Evolutionary conservation across 345 rosid genomes (phyloP), one percentile per base, ranked within the genome.

Genomic region (Barbarea vulgaris): DNA sequence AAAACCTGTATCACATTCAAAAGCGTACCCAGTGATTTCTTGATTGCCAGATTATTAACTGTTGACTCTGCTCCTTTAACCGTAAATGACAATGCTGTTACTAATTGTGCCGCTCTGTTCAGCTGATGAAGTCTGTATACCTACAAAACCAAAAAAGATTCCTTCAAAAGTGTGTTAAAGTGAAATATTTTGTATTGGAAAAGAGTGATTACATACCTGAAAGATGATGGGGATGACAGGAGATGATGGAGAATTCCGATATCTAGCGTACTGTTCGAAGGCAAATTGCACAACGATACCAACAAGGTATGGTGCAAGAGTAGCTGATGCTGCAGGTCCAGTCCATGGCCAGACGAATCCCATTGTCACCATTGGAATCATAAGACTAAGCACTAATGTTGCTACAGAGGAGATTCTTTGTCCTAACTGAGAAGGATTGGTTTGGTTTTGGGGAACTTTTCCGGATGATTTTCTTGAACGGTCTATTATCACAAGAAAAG

Each of bases 341-440:
- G 99, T 95, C 99, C 99, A 95, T 36, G 99, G 99, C 98, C 97
- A 93, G 60, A 93, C 98, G 21, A 92, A 89, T 59, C 97, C 99
- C 99, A 95, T 95, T 28, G 97, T 95, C 47, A 92, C 94, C 98
- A 93, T 85, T 24, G 98, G 97, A 77, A 89, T 86, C 73, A 87
- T 84, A 75, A 95, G 96, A 83, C 98, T 90, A 46, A 95, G 97
- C n/a, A 86, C 97, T 64, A 95, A 80, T 9, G 89, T 79, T 56
- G 98, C 87, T 67, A 92, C 97, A 56, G 93, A 91, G 70, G 98
- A 90, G 70, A 95, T 87, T 59, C 88, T 82, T 67, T 87, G 93
- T 24, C 92, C 94, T 39, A 93, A 71, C 55, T 85, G 88, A 59
- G 87, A 76, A 77, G 85, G 55, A 17, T 31, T 24, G 24, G 77